Conservation (phyloP, 345 rosid species). For the Citrus trifoliata region DNA sequence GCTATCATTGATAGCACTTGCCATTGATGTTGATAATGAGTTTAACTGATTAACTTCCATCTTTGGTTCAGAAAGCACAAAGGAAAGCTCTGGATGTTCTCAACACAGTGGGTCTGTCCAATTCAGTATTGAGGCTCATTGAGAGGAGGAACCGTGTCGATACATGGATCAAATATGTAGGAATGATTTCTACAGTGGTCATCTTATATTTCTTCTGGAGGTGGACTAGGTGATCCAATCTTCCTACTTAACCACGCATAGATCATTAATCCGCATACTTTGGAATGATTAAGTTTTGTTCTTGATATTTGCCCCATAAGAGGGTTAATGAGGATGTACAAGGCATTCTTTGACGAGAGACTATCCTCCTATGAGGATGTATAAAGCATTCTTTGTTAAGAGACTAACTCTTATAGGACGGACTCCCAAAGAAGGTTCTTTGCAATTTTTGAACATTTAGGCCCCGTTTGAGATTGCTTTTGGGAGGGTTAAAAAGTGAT, state of each 20-base stretch:
- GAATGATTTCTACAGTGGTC: conserved; percentile 63
- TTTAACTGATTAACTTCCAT: not conserved
- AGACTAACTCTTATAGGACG: not conserved
- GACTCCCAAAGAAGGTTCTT: not conserved
- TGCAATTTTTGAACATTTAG: not conserved
- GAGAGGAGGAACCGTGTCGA: conserved; percentile 94
- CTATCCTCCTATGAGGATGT: not conserved
- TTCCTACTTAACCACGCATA: not conserved
- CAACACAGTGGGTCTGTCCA: conserved; percentile 91
- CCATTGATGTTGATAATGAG: not conserved
- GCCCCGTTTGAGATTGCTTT: too few species aligned
- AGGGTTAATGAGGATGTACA: not conserved
- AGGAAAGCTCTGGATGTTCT: conserved; percentile 87
- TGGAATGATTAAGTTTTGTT: not conserved
- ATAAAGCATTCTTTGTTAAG: not conserved
- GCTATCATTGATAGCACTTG: not conserved
- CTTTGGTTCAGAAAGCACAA: conserved; percentile 65
- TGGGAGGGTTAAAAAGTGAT: too few species aligned
- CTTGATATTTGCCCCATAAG: not conserved
- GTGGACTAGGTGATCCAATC: conserved; percentile 44
- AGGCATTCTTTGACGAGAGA: not conserved
- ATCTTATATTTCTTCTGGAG: conserved; percentile 58
- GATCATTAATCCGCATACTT: not conserved
- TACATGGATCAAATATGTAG: conserved; percentile 76
- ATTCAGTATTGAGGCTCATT: conserved; percentile 79